Evolutionary conservation across 352 stramenopile species (phyloP), one percentile per base, ranked within the genome.

Genomic region (Globisporangium orthogonon): DNA sequence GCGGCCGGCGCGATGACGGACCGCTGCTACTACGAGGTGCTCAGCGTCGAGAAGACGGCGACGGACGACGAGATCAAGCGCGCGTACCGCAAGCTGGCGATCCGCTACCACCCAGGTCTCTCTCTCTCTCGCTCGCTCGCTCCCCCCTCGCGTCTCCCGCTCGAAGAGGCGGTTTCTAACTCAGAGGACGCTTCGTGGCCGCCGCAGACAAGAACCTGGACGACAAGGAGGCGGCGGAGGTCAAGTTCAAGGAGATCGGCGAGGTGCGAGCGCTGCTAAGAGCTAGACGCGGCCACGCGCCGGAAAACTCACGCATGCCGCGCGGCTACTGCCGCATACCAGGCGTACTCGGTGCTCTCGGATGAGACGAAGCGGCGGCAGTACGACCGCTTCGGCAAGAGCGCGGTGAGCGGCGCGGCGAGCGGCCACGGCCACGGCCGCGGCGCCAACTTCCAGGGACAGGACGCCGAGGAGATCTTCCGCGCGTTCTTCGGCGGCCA

Each of bases 361-460:
- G 91, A 98, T 66, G 75, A 77, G 60, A 74, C 90, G 44, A 96
- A 96, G 71, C 59, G 88, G 31, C 70, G 89, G 51, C 78, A 90
- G 35, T 97, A 97, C 64, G 91, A 98, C 56, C 83, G 91, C 56
- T 97, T 95, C 62, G 91, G 91, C 31, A 92, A 97, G 73, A 78
- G 68, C 37, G 82, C 64, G 9, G 63, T 92, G 39, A 73, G 71
- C 35, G 74, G 75, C 23, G 63, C 65, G 13, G 70, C 60, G 7
- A 66, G 62, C 44, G 68, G 63, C 7, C 55, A 60, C 23, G 53
- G 50, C 43, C 68, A 63, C 28, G 68, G 66, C 7, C 49, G 31
- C 1, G 65, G 70, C 52, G 73, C 75, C 65, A 69, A 77, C 28
- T 90, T 90, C 63, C 78, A 89, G 53, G 77, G 74, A 7, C 78